Conservation (phyloP, 2,329 filamentous ascomycete genomes). For the Aspergillus sp. region DNA sequence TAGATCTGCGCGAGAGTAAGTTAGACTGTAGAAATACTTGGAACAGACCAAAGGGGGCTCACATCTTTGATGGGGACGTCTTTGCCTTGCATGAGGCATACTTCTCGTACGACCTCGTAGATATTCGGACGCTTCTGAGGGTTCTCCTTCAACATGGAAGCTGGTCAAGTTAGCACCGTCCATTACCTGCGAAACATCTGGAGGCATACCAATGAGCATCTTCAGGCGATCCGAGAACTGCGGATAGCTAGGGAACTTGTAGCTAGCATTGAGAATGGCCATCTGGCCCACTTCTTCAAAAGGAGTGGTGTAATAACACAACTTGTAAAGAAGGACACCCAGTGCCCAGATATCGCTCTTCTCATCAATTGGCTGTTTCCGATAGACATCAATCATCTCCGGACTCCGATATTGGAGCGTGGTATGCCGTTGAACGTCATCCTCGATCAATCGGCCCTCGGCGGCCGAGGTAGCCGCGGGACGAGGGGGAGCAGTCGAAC, state of each 20-base stretch:
- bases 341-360: slow-evolving; percentile 98
- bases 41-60: slow-evolving; percentile 28
- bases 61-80: slow-evolving; percentile 86
- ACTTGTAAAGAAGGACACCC: slow-evolving; percentile 90
- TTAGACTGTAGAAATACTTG: background rate
- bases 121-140: slow-evolving; percentile 79
- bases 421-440: slow-evolving; percentile 94
- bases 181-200: background rate
- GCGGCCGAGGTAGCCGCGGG: slow-evolving; percentile 78
- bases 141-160: slow-evolving; percentile 82
- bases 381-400: slow-evolving; percentile 98
- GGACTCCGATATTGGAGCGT: slow-evolving; percentile 96
- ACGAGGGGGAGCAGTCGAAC: slow-evolving; percentile 75
- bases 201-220: slow-evolving; percentile 67
- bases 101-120: slow-evolving; percentile 82
- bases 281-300: slow-evolving; percentile 98
- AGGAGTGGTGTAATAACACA: slow-evolving; percentile 98
- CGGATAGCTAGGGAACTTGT: slow-evolving; percentile 83
- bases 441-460: slow-evolving; percentile 88
- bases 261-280: slow-evolving; percentile 92
- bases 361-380: slow-evolving; percentile 93
- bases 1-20: slow-evolving; percentile 55
- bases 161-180: slow-evolving; percentile 31
- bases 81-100: slow-evolving; percentile 80
- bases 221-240: slow-evolving; percentile 85